Base-by-base conservation (phyloP, 495 filamentous ascomycete species). In the Penicillium herquei region DNA sequence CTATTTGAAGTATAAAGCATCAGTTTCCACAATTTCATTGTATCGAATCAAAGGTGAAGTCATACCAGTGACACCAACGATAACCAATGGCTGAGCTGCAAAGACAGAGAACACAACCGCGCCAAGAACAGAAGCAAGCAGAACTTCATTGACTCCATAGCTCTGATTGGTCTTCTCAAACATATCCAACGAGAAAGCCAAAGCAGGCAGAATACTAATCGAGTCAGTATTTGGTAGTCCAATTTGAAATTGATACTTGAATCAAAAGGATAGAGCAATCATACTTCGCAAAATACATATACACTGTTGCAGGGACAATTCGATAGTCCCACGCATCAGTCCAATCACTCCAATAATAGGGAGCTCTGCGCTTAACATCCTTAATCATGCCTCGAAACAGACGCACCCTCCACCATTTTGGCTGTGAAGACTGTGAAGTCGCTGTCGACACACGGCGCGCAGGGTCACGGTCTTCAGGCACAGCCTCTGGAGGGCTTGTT, bases 281-380 rank as follows among this genome's bases (percentile, higher is more conserved):
- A 64, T 76, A 91, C 89, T 92, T 92, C 26, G 88, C 90, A 78
- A 92, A 93, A 72, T 91, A 93, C 88, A 92, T 94, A 70, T 92
- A 92, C 44, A 94, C 78, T 34, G 89, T 91, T 26, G 86, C 87
- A 34, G 90, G 88, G 30, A 94, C 77, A 37, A 91, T 86, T 34
- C 90, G 81, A 72, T 94, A 94, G 67, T 91, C 84, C 88, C 87
- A 91, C 3, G 89, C 90, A 73, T 93, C 90, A 31, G 71, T 78
- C 87, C 86, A 92, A 71, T 94, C 90, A 67, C 83, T 88, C 73
- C 72, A 76, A 62, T 91, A 94, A 66, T 78, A 92, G 9, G 90
- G 90, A 5, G 78, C 81, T 55, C 90, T 76, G 47, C 89, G 81
- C 53, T 81, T 84, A 49, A 92, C 63, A 72, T 94, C 90, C 59